These are phyloP conservation scores for Trichoderma oligosporum DNA, from an alignment of 2,329 filamentous ascomycete genomes.

Conservation along the genomic window DNA sequence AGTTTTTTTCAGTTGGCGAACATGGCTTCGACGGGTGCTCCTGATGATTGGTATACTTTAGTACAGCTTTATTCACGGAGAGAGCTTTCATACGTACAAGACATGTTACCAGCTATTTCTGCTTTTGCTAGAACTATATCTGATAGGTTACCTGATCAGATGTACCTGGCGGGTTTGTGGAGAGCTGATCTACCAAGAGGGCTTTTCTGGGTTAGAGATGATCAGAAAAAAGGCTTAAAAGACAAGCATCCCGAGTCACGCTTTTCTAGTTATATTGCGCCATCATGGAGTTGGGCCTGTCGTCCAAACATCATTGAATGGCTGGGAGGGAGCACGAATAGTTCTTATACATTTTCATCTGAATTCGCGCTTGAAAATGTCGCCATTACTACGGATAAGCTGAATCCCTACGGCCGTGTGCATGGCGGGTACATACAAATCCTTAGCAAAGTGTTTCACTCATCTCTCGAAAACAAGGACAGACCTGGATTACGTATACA, in stretches of 20 bases:
- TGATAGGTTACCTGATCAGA: neutral
- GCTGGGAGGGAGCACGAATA: neutral
- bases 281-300: neutral
- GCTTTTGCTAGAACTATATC: neutral
- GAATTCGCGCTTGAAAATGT: neutral
- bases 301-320: neutral
- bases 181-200: neutral
- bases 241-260: neutral
- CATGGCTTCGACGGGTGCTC: neutral
- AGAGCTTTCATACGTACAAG: neutral
- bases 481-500: neutral
- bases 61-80: neutral
- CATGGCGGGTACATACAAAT: neutral
- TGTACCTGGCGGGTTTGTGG: neutral
- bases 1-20: neutral
- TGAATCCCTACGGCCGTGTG: neutral
- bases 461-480: neutral
- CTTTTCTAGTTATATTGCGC: neutral
- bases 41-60: neutral
- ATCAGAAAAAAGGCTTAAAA: neutral
- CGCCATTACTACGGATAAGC: neutral
- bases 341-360: neutral
- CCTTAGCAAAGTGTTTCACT: neutral
- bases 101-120: neutral
- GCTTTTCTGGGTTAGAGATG: neutral